These are phyloP conservation scores for Gomphus bonarii DNA, from an alignment of 1,284 basidiomycete genomes.

Conservation along the genomic window DNA sequence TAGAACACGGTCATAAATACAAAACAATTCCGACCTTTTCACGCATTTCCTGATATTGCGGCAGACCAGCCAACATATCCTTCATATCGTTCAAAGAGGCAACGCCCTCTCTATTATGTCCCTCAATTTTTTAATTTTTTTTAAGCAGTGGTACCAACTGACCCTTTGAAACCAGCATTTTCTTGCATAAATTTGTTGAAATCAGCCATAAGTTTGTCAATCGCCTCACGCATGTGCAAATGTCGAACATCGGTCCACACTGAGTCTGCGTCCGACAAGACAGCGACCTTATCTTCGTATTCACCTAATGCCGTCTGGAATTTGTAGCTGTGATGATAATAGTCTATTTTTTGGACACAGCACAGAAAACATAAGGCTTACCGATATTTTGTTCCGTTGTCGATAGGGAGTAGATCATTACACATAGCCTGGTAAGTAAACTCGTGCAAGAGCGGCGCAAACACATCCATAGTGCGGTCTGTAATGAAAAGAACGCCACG, in stretches of 20 bases:
- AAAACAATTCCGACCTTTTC: constrained; percentile 64
- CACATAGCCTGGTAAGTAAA: constrained; percentile 99
- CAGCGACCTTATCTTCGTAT: constrained; percentile 81
- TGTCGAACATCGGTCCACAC: constrained; percentile 92
- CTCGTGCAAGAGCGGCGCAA: constrained; percentile 89
- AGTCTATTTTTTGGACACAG: neutral
- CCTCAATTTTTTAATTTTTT: no score
- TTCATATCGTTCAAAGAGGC: constrained; percentile 96
- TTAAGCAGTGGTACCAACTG: neutral
- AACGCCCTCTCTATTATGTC: constrained; percentile 52
- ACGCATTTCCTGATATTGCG: constrained; percentile 92
- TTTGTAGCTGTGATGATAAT: constrained; percentile 51
- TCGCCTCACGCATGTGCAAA: constrained; percentile 97
- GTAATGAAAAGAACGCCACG: constrained; percentile 84
- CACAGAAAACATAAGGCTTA: constrained; percentile 30
- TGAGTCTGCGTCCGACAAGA: constrained; percentile 75
- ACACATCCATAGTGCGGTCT: constrained; percentile 90
- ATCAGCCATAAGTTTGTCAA: constrained; percentile 91
- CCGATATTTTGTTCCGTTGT: constrained; percentile 81
- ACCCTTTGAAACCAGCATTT: constrained; percentile 84
- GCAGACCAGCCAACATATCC: constrained; percentile 93
- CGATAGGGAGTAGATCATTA: constrained; percentile 85
- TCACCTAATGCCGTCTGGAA: constrained; percentile 77
- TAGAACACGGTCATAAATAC: neutral
- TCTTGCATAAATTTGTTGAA: constrained; percentile 92